Evolutionary conservation across 164 flowering plant species (phyloP).

Genomic region (Annona squamosa): DNA sequence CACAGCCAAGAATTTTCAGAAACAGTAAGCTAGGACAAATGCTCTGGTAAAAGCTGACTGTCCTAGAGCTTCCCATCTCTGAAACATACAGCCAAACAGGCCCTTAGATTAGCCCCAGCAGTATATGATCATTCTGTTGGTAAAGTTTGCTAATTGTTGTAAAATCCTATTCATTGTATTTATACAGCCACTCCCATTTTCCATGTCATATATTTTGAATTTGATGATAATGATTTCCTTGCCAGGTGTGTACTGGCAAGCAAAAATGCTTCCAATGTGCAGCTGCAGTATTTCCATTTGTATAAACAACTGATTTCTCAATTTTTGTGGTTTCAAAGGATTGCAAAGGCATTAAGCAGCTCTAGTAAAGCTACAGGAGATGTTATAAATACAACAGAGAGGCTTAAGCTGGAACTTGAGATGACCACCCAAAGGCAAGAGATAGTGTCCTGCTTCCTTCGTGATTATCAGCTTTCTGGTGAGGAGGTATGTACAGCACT

Average conservation of each 20-base stretch:
- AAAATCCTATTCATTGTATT: not conserved
- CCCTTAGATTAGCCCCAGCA: not conserved
- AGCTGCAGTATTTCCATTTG: not conserved
- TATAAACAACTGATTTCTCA: not conserved
- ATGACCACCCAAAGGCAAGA: constrained; percentile 79
- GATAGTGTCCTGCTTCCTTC: constrained; percentile 85
- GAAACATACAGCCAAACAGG: no score
- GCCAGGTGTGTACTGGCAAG: not conserved
- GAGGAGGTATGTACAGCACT: constrained; percentile 57
- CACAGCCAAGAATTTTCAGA: no score
- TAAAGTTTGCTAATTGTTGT: not conserved
- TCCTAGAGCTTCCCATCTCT: no score
- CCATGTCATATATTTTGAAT: not conserved
- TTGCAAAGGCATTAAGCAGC: constrained; percentile 69
- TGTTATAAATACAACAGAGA: constrained; percentile 82
- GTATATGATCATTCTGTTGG: not conserved
- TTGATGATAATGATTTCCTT: not conserved
- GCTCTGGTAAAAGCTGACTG: no score
- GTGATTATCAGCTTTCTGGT: constrained; percentile 88
- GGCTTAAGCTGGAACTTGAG: constrained; percentile 91
- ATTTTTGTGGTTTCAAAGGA: constrained; percentile 32
- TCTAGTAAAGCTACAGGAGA: constrained; percentile 86
- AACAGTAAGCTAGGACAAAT: no score
- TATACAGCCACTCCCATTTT: not conserved
- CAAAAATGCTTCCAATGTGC: not conserved